These are phyloP conservation scores for Paracamarosporium sp. DNA, from an alignment of 2,329 filamentous ascomycete species.

Conservation along the genomic window DNA sequence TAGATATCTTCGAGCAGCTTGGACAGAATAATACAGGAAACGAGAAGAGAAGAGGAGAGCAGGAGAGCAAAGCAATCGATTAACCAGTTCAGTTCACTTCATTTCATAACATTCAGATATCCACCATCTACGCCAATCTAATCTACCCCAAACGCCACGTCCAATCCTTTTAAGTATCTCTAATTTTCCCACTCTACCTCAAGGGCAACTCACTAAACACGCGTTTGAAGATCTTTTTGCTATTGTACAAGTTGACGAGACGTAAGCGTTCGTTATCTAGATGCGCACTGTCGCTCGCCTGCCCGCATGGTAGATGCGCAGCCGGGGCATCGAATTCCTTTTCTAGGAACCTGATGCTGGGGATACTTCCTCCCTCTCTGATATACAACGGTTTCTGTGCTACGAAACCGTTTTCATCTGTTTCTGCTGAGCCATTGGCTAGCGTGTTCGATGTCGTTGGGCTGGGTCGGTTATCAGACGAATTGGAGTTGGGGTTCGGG, in stretches of 20 bases:
- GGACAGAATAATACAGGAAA: no score
- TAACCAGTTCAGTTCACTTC: neutral
- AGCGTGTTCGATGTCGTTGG: conserved; percentile 61
- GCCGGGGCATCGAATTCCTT: conserved; percentile 92
- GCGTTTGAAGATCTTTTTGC: conserved; percentile 85
- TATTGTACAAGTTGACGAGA: conserved; percentile 86
- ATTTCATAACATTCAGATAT: neutral
- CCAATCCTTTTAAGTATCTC: neutral
- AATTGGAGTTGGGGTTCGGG: neutral
- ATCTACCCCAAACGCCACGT: neutral
- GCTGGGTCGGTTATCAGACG: conserved; percentile 22
- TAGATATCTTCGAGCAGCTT: no score
- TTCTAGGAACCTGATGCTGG: conserved; percentile 90
- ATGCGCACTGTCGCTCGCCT: conserved; percentile 93
- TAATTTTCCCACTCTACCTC: conserved; percentile 22
- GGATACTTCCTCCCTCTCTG: conserved; percentile 92
- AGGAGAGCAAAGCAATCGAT: no score
- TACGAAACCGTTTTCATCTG: conserved; percentile 4
- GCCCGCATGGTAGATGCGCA: conserved; percentile 91
- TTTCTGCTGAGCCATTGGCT: conserved; percentile 49
- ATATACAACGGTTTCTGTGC: conserved; percentile 81
- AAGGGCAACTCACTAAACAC: conserved; percentile 75
- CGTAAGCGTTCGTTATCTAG: conserved; percentile 93
- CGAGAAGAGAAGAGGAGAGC: no score
- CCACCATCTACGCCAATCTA: neutral